A percentile compares a stretch with the other conserved stretches of the same genome.
Conservation (phyloP, 1,284 basidiomycete species). For the Peniophora sp. region DNA sequence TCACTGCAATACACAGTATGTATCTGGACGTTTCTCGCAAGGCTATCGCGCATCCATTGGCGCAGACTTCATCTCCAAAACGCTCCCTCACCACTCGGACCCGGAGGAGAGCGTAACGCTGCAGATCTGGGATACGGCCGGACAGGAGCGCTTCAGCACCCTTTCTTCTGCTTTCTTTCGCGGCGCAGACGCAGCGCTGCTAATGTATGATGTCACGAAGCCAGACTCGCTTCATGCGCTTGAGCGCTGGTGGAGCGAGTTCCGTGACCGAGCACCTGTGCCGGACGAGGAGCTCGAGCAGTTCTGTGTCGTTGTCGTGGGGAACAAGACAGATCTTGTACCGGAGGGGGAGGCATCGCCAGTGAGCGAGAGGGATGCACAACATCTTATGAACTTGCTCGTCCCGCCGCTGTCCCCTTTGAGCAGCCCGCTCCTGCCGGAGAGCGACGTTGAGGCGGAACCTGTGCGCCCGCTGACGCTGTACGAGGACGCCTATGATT, state of each 20-base stretch:
- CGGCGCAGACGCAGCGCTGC: constrained; percentile 72
- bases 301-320: constrained; percentile 71
- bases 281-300: constrained; percentile 51
- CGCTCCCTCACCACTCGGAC: constrained; percentile 48
- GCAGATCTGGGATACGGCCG: constrained; percentile 81
- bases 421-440: constrained; percentile 9
- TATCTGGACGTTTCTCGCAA: constrained; percentile 64
- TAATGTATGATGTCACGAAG: constrained; percentile 72
- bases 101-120: constrained; percentile 50
- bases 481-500: constrained; percentile 12
- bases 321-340: constrained; percentile 68
- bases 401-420: constrained; percentile 35
- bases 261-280: constrained; percentile 57
- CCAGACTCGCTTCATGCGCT: constrained; percentile 52
- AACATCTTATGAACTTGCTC: constrained; percentile 46
- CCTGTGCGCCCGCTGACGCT: constrained; percentile 9
- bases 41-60: constrained; percentile 79
- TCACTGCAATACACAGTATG: constrained; percentile 39
- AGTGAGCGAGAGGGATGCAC: constrained; percentile 29
- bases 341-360: constrained; percentile 9
- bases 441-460: constrained; percentile 6
- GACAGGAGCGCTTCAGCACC: constrained; percentile 78
- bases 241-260: constrained; percentile 72
- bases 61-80: constrained; percentile 75
- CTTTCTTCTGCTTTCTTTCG: constrained; percentile 77